A percentile compares a stretch with the other conserved stretches of the same genome.
Conservation (phyloP, 225 moss, liverwort and hornwort species). For the Polytrichum formosum region DNA sequence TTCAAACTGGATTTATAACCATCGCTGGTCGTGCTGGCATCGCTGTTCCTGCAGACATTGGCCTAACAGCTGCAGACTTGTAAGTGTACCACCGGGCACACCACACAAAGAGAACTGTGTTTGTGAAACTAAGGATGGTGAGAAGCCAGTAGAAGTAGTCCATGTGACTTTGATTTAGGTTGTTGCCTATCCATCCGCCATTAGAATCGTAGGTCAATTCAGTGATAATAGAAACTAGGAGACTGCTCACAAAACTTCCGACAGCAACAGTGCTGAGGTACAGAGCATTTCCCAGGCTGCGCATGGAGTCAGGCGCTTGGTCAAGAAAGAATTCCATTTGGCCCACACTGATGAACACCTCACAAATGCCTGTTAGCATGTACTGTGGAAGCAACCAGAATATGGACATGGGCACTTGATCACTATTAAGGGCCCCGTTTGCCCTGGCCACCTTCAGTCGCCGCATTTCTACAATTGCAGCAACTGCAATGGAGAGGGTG, state of each 20-base stretch:
- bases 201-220: conserved; percentile 69
- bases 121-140: conserved; percentile 57
- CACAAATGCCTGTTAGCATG: conserved; percentile 79
- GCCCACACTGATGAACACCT: conserved; percentile 96
- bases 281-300: conserved; percentile 89
- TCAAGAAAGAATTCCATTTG: conserved; percentile 98
- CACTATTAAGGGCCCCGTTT: conserved; percentile 10
- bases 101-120: conserved; percentile 54
- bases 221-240: conserved; percentile 77
- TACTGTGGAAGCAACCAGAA: conserved; percentile 98
- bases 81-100: conserved; percentile 76
- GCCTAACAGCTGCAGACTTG: conserved; percentile 26
- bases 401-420: conserved; percentile 74
- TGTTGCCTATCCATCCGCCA: conserved; percentile 98
- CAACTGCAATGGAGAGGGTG: conserved; percentile 78
- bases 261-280: conserved; percentile 97
- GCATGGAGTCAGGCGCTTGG: conserved; percentile 95
- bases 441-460: conserved; percentile 49
- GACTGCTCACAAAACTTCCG: conserved; percentile 91
- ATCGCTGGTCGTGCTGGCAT: no score
- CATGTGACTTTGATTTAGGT: conserved; percentile 80
- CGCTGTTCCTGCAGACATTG: no score
- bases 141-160: conserved; percentile 99
- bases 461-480: conserved; percentile 78
- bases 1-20: no score